Percentiles rank a stretch among this genome's conserved stretches.
phyloP scores from a whole-genome alignment of 2,329 filamentous ascomycete species.

The Lecanicillium sp. region DNA sequence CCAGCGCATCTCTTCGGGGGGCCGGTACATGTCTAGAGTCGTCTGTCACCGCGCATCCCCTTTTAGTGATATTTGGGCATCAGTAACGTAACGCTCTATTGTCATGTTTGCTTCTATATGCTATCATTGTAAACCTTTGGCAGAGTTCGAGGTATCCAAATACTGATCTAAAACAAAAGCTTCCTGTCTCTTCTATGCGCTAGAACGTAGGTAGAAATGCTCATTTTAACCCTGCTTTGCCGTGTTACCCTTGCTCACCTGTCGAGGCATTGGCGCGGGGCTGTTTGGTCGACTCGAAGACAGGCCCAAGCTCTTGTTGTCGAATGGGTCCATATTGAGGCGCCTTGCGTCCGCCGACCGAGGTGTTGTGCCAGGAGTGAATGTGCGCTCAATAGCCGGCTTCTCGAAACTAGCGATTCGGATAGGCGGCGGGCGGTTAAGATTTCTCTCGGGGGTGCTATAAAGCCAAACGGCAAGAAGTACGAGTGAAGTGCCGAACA shows the following conservation, averaged over 20 bases:
- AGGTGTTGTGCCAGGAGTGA: slow-evolving; percentile 28
- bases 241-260: slow-evolving; percentile 29
- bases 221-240: slow-evolving; percentile 6
- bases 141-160: no score
- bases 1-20: no score
- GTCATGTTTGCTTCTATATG: no score
- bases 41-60: no score
- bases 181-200: background rate
- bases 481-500: slow-evolving; percentile 72
- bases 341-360: slow-evolving; percentile 22
- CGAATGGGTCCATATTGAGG: slow-evolving; percentile 32
- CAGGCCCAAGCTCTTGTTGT: slow-evolving; percentile 27
- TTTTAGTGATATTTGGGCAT: no score
- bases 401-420: slow-evolving; percentile 72
- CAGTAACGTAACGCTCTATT: no score
- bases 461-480: slow-evolving; percentile 81
- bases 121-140: no score
- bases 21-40: no score
- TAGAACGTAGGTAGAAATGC: background rate
- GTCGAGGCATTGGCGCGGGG: slow-evolving; percentile 31
- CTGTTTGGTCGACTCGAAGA: slow-evolving; percentile 40
- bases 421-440: slow-evolving; percentile 52
- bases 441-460: slow-evolving; percentile 54
- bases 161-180: background rate
- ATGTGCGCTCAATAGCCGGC: slow-evolving; percentile 44